A percentile compares a stretch with the other conserved stretches of the same genome.
phyloP scores from a whole-genome alignment of 805 yeast species.

The Torulaspora microellipsoides region DNA sequence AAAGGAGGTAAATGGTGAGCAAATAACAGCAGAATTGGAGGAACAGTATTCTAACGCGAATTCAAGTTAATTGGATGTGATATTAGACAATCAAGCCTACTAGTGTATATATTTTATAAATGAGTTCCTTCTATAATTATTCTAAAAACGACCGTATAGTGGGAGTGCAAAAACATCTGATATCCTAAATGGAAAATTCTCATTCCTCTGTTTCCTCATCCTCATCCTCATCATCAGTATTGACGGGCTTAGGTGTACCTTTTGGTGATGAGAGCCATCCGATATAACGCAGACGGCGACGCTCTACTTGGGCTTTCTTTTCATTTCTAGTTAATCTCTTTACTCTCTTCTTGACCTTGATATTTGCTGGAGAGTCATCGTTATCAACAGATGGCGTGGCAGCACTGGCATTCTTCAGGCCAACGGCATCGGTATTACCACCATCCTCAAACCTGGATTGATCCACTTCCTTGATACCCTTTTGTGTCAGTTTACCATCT shows the following conservation, averaged over 20 bases:
- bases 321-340: constrained; percentile 98
- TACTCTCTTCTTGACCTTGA: constrained; percentile 87
- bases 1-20: constrained; percentile 48
- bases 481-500: constrained; percentile 82
- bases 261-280: constrained; percentile 96
- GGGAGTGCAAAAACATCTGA: no score
- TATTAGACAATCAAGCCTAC: no score
- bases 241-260: constrained; percentile 94
- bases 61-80: no score
- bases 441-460: constrained; percentile 78
- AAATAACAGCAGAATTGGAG: constrained; percentile 57
- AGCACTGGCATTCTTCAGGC: constrained; percentile 45
- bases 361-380: constrained; percentile 92
- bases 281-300: constrained; percentile 89
- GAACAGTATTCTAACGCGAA: constrained; percentile 27
- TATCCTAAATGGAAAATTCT: background rate
- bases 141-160: no score
- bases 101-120: no score
- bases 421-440: constrained; percentile 48
- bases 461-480: constrained; percentile 74
- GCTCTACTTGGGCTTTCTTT: constrained; percentile 82
- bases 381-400: constrained; percentile 47
- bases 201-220: constrained; percentile 11
- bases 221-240: constrained; percentile 79
- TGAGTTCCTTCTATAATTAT: no score